These are phyloP conservation scores for Podosphaera leucotricha DNA, from an alignment of 2,329 filamentous ascomycete genomes.

Conservation along the genomic window DNA sequence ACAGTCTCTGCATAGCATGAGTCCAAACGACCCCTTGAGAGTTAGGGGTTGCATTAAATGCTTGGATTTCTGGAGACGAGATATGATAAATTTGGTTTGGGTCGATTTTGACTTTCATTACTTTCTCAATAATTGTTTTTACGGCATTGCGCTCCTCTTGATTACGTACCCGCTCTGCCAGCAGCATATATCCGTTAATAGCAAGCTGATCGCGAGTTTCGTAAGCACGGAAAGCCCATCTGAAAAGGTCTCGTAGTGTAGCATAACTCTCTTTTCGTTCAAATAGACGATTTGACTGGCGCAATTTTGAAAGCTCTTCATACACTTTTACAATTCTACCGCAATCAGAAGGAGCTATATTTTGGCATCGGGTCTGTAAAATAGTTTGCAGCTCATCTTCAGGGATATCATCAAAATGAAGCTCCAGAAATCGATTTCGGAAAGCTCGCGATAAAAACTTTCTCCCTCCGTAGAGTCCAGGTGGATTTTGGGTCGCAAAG, in stretches of 20 bases:
- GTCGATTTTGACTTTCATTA: slow-evolving; percentile 71
- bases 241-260: slow-evolving; percentile 81
- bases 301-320: slow-evolving; percentile 67
- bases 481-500: slow-evolving; percentile 92
- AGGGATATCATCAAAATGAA: slow-evolving; percentile 96
- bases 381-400: slow-evolving; percentile 86
- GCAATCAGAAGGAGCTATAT: slow-evolving; percentile 75
- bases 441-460: slow-evolving; percentile 89
- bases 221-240: slow-evolving; percentile 73
- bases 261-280: slow-evolving; percentile 97
- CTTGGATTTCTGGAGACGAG: slow-evolving; percentile 29
- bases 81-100: slow-evolving; percentile 49
- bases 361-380: slow-evolving; percentile 64
- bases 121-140: slow-evolving; percentile 66
- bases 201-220: slow-evolving; percentile 77
- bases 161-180: slow-evolving; percentile 87
- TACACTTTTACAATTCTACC: slow-evolving; percentile 82
- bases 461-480: slow-evolving; percentile 81
- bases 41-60: slow-evolving; percentile 24
- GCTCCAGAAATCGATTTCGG: slow-evolving; percentile 83
- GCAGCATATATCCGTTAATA: slow-evolving; percentile 81
- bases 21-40: slow-evolving; percentile 71
- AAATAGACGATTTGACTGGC: slow-evolving; percentile 77
- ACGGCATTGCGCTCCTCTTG: slow-evolving; percentile 65
- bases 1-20: slow-evolving; percentile 74